Evolutionary conservation across 176 grass and related monocot species (phyloP).

Genomic region (Oryza rufipogon): DNA sequence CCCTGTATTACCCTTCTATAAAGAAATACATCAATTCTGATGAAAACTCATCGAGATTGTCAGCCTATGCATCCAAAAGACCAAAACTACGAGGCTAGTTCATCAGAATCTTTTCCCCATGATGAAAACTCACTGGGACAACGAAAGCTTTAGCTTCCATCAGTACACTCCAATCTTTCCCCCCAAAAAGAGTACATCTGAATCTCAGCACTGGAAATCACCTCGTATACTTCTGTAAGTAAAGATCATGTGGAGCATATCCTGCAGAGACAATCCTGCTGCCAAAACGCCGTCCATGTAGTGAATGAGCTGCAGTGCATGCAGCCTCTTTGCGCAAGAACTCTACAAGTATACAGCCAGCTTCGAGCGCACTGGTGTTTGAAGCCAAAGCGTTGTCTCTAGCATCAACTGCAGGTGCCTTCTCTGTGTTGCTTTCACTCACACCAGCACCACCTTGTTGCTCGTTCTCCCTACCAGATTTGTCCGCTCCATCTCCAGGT

Average conservation of each 20-base stretch:
- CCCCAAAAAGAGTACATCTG: neutral
- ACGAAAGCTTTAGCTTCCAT: neutral
- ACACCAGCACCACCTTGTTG: constrained; percentile 4
- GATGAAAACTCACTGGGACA: neutral
- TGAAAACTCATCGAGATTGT: neutral
- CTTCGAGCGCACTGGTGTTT: constrained; percentile 38
- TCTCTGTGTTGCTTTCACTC: constrained; percentile 9
- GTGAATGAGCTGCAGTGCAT: constrained; percentile 64
- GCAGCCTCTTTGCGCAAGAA: constrained; percentile 80
- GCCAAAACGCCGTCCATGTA: constrained; percentile 73
- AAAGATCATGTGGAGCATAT: constrained; percentile 61
- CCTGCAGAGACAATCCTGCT: constrained; percentile 51
- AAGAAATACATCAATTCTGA: constrained; percentile 19
- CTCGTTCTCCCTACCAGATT: constrained; percentile 15
- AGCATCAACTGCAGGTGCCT: neutral
- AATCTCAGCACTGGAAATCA: constrained; percentile 34
- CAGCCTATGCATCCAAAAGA: constrained; percentile 16
- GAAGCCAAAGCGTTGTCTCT: constrained; percentile 14
- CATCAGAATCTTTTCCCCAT: no score
- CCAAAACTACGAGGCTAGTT: constrained; percentile 11
- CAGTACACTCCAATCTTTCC: neutral
- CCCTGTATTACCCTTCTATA: neutral
- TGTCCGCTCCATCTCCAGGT: neutral
- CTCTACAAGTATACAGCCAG: constrained; percentile 80
- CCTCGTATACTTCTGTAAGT: constrained; percentile 58